A percentile compares a stretch with the other conserved stretches of the same genome.
These are phyloP conservation scores for Gossypium mustelinum DNA, from an alignment of 345 rosid species.

Conservation along the genomic window DNA sequence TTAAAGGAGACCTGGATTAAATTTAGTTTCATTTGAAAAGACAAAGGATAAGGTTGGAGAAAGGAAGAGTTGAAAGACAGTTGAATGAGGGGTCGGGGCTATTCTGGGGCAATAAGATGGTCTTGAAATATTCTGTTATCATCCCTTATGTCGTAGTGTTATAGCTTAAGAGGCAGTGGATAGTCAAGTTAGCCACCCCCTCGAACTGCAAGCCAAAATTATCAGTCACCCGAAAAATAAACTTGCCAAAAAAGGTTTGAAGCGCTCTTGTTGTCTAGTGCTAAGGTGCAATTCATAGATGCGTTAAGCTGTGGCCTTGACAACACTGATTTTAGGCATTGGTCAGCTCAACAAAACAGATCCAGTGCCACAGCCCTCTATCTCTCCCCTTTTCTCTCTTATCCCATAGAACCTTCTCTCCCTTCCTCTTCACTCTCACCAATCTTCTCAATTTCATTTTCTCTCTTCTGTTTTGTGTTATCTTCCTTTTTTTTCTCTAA, in stretches of 20 bases:
- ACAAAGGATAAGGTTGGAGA: not conserved
- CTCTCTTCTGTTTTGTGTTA: not conserved
- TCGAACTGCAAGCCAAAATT: too few relatives aligned
- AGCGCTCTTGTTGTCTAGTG: too few relatives aligned
- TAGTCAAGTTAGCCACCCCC: not conserved
- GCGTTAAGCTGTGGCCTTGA: too few relatives aligned
- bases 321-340: too few relatives aligned
- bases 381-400: not conserved
- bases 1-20: not conserved
- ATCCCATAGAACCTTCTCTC: not conserved
- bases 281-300: too few relatives aligned
- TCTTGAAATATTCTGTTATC: not conserved
- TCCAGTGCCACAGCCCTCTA: too few relatives aligned
- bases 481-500: not conserved
- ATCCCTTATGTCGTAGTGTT: not conserved
- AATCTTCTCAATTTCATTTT: not conserved
- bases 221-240: too few relatives aligned
- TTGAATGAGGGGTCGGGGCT: not conserved
- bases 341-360: too few relatives aligned
- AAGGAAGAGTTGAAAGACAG: not conserved
- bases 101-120: not conserved
- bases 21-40: not conserved
- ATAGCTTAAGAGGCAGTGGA: not conserved
- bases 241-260: too few relatives aligned
- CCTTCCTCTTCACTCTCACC: not conserved